Evolutionary conservation across 2,329 filamentous ascomycete genomes (phyloP).

Genomic region (Ceratocystis colombiana): DNA sequence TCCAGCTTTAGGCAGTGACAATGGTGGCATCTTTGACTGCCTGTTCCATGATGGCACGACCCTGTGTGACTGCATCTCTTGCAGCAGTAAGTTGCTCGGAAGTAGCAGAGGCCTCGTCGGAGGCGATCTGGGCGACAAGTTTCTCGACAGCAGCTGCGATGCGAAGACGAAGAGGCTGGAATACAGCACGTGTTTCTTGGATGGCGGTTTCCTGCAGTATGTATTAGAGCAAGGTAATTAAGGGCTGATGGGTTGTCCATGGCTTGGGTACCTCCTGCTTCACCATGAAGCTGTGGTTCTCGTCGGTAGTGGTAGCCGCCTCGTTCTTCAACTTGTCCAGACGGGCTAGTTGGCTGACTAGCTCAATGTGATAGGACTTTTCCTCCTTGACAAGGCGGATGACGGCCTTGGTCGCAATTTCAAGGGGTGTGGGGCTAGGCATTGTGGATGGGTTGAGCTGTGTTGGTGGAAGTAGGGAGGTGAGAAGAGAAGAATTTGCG

Average conservation of each 20-base stretch:
- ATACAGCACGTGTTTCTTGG: constrained; percentile 79
- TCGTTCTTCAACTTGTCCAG: constrained; percentile 49
- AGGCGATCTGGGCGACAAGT: constrained; percentile 66
- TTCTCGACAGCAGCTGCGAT: constrained; percentile 62
- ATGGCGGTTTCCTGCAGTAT: constrained; percentile 53
- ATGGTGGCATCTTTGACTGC: constrained; percentile 18
- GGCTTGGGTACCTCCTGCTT: constrained; percentile 64
- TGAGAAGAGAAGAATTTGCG: neutral
- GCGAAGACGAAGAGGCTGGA: constrained; percentile 59
- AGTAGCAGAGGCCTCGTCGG: constrained; percentile 40
- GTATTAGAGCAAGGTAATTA: neutral
- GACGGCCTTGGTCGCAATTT: constrained; percentile 70
- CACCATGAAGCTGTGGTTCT: constrained; percentile 66
- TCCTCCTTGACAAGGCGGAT: constrained; percentile 85
- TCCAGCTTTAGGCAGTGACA: constrained; percentile 19
- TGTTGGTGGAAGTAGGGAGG: neutral
- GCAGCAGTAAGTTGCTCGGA: constrained; percentile 47
- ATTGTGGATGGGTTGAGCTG: constrained; percentile 39
- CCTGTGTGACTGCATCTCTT: constrained; percentile 43
- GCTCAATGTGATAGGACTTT: constrained; percentile 77
- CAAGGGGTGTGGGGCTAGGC: constrained; percentile 64
- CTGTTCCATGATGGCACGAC: constrained; percentile 33
- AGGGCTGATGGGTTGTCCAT: neutral
- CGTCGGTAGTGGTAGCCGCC: constrained; percentile 44
- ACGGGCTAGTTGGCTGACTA: constrained; percentile 61